Evolutionary conservation across 202 grass and related monocot genomes (phyloP).

Genomic region (Miscanthus sacchariflorus): DNA sequence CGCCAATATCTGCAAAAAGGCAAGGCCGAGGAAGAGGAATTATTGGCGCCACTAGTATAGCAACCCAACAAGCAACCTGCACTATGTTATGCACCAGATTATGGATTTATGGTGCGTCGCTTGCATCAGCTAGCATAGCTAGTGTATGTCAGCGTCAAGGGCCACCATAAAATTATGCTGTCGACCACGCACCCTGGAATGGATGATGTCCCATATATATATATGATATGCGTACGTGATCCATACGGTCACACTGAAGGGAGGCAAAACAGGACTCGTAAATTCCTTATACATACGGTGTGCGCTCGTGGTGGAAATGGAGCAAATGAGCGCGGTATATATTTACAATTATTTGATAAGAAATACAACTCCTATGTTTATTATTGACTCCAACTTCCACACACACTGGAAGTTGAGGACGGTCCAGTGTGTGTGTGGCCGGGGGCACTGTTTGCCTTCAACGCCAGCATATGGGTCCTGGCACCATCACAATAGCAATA

Average conservation of each 20-base stretch:
- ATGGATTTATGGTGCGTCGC: neutral
- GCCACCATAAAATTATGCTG: slow-evolving; percentile 18
- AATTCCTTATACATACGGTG: no score
- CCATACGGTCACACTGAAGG: neutral
- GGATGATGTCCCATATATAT: neutral
- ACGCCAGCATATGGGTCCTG: no score
- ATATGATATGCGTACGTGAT: neutral
- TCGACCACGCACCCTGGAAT: slow-evolving; percentile 4
- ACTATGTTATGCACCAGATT: neutral
- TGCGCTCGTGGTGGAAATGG: no score
- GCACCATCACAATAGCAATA: no score
- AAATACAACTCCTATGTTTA: no score
- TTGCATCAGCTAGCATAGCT: slow-evolving; percentile 14
- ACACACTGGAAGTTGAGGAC: no score
- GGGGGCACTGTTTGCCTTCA: no score
- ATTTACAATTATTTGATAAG: no score
- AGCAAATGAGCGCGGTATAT: no score
- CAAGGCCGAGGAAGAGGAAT: slow-evolving; percentile 23
- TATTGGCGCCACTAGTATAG: slow-evolving; percentile 30
- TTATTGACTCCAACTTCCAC: no score
- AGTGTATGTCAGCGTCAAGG: neutral
- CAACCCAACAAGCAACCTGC: neutral
- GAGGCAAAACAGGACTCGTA: no score
- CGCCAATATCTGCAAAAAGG: slow-evolving; percentile 41
- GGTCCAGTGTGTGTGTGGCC: no score